Percentiles rank a stretch among this genome's conserved stretches.
Evolutionary conservation across 176 grass and related monocot species (phyloP).

Genomic region (Oryza coarctata): DNA sequence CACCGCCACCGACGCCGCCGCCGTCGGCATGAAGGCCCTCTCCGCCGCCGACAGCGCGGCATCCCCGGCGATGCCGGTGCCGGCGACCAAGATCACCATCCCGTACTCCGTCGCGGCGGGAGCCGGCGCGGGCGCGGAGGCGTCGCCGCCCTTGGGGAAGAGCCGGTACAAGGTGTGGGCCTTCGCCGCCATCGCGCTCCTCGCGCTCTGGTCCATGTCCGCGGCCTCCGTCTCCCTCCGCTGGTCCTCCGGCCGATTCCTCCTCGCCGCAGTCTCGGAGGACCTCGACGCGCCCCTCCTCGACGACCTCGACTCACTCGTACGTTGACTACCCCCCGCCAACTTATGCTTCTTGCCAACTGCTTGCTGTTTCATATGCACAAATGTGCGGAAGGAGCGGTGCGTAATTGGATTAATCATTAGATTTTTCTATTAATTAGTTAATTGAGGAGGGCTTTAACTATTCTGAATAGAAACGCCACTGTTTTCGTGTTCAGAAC

Average conservation of each 20-base stretch:
- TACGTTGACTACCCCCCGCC: slow-evolving; percentile 3
- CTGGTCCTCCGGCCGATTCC: slow-evolving; percentile 59
- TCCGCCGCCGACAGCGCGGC: too few relatives aligned
- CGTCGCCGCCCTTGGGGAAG: slow-evolving; percentile 42
- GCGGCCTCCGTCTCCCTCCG: slow-evolving; percentile 80
- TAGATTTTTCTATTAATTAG: too few relatives aligned
- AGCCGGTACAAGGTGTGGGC: slow-evolving; percentile 89
- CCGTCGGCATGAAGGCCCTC: too few relatives aligned
- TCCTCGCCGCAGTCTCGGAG: slow-evolving; percentile 21
- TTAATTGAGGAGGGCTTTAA: background rate
- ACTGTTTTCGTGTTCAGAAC: background rate
- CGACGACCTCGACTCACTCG: slow-evolving; percentile 64
- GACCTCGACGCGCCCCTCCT: slow-evolving; percentile 35
- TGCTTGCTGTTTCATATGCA: background rate
- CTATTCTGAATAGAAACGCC: background rate
- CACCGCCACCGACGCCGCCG: slow-evolving; percentile 19
- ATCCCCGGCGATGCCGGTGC: background rate
- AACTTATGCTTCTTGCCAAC: background rate
- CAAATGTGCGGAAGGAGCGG: background rate
- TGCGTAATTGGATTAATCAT: too few relatives aligned
- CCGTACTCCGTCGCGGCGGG: background rate
- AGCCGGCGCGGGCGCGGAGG: slow-evolving; percentile 1
- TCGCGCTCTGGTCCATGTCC: slow-evolving; percentile 94
- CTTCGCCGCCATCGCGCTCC: slow-evolving; percentile 81
- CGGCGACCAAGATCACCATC: slow-evolving; percentile 38